Percentiles rank a stretch among this genome's conserved stretches.
Conservation (phyloP, 129 eudicot genomes). For the Artemisia annua region DNA sequence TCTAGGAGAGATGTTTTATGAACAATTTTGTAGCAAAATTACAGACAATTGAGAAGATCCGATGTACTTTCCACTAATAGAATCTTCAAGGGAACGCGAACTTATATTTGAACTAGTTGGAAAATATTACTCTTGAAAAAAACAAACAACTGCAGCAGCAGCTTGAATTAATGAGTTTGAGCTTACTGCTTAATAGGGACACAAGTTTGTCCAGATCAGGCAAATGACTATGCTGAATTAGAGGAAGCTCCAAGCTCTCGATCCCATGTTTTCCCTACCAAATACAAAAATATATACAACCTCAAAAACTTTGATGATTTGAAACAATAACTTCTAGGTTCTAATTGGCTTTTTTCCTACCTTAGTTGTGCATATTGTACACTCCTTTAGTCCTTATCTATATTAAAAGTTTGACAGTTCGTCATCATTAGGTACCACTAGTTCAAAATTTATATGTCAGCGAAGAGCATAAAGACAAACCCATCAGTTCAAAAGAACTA, state of each 20-base stretch:
- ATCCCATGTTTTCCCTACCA: slow-evolving; percentile 72
- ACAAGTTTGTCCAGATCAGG: slow-evolving; percentile 67
- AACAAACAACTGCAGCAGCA: slow-evolving; percentile 5
- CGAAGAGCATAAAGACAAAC: too few relatives aligned
- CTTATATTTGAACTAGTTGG: not conserved
- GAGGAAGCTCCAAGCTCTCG: slow-evolving; percentile 85
- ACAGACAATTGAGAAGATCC: not conserved
- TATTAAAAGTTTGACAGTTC: not conserved
- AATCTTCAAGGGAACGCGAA: not conserved
- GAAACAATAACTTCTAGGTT: slow-evolving; percentile 6
- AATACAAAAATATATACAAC: slow-evolving; percentile 18
- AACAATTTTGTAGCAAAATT: not conserved
- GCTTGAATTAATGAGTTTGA: slow-evolving; percentile 14
- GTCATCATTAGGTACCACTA: too few relatives aligned
- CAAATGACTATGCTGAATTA: slow-evolving; percentile 66
- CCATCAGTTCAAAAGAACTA: too few relatives aligned
- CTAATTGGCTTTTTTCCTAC: slow-evolving; percentile 7
- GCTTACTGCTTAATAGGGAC: slow-evolving; percentile 57
- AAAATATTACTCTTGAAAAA: slow-evolving; percentile 1
- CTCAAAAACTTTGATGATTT: slow-evolving; percentile 2
- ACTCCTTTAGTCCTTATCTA: not conserved
- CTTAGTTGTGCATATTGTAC: slow-evolving; percentile 16
- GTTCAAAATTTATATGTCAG: too few relatives aligned
- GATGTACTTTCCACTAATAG: not conserved
- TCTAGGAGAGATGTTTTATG: not conserved